Conservation (phyloP, 2,329 filamentous ascomycete species). For the Neonectria coccinea region DNA sequence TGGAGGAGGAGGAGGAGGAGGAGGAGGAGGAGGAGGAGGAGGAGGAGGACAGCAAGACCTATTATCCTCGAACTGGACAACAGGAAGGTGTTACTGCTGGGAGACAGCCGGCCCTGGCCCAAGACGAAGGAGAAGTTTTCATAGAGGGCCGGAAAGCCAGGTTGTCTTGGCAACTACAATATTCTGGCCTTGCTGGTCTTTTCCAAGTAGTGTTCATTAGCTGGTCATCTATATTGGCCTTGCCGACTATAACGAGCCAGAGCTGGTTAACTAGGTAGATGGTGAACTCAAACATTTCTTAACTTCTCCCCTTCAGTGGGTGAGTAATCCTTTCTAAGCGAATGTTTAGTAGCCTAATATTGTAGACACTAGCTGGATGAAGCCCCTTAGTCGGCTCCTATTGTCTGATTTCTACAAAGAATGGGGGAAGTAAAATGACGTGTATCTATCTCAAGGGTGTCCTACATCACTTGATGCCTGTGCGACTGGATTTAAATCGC, state of each 20-base stretch:
- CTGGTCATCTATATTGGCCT: not conserved
- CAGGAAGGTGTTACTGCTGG: not conserved
- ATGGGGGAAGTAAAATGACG: no score
- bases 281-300: not conserved
- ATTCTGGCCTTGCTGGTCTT: not conserved
- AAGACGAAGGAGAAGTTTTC: not conserved
- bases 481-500: no score
- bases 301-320: not conserved
- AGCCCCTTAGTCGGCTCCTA: no score
- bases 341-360: no score
- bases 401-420: no score
- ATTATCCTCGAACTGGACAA: not conserved
- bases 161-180: not conserved
- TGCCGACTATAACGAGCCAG: not conserved
- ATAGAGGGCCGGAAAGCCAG: not conserved
- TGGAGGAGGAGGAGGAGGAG: not conserved
- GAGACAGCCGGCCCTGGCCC: not conserved
- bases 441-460: no score
- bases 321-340: no score
- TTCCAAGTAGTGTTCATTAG: not conserved
- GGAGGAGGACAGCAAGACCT: not conserved
- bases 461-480: no score
- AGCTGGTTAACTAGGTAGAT: not conserved
- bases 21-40: not conserved
- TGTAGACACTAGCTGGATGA: no score